Conservation (phyloP, 257 asterid species). For the Gardenia jasminoides region DNA sequence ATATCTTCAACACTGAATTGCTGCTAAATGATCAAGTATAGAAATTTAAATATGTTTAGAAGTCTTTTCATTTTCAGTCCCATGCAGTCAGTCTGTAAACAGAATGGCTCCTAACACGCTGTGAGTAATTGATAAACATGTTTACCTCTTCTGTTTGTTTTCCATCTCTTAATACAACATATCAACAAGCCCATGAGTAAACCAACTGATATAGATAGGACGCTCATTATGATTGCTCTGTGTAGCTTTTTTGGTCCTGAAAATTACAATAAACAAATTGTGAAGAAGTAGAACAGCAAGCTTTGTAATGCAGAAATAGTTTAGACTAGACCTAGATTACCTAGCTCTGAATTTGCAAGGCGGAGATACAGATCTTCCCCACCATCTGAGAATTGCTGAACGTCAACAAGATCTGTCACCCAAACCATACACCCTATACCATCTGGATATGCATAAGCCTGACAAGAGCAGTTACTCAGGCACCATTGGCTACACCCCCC, state of each 20-base stretch:
- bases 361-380: conserved; percentile 33
- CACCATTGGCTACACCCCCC: conserved; percentile 20
- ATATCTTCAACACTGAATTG: too few relatives aligned
- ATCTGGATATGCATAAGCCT: conserved; percentile 31
- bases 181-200: conserved; percentile 3
- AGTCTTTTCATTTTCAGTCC: too few relatives aligned
- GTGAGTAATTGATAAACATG: background rate
- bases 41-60: too few relatives aligned
- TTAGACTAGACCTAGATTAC: background rate
- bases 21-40: too few relatives aligned
- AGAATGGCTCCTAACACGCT: background rate
- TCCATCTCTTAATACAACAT: conserved; percentile 13
- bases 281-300: background rate
- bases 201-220: conserved; percentile 2
- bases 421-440: conserved; percentile 38
- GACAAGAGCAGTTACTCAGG: conserved; percentile 36
- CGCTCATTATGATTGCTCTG: conserved; percentile 11
- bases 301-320: background rate
- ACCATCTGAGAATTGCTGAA: conserved; percentile 15
- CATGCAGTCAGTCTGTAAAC: too few relatives aligned
- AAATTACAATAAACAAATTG: background rate
- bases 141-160: conserved; percentile 15
- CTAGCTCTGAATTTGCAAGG: conserved; percentile 24
- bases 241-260: conserved; percentile 15
- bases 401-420: conserved; percentile 26